Conservation (phyloP, 1,284 basidiomycete genomes). For the Violaceomyces palustris region DNA sequence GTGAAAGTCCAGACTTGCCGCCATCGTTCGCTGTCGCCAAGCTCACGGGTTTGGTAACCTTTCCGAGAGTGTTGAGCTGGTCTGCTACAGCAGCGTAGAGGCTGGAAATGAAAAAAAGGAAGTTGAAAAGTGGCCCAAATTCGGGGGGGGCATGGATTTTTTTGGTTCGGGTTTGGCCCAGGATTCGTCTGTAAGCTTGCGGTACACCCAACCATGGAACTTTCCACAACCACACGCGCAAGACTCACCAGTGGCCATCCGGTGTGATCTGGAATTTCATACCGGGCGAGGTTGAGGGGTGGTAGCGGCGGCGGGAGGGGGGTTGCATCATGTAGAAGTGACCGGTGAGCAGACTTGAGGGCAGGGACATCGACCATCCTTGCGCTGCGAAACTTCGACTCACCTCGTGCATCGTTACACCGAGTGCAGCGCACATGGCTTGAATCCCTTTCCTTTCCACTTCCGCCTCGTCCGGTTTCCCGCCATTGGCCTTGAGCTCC, state of each 20-base stretch:
- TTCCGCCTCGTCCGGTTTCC: conserved; percentile 28
- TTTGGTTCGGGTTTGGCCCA: too few relatives aligned
- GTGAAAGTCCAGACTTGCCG: conserved; percentile 64
- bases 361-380: background rate
- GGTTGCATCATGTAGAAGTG: background rate
- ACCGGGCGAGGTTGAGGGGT: background rate
- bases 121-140: too few relatives aligned
- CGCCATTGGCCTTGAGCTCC: conserved; percentile 31
- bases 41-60: conserved; percentile 1
- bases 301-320: background rate
- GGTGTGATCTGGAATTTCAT: conserved; percentile 67
- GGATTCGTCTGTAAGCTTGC: too few relatives aligned
- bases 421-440: conserved; percentile 31
- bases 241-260: conserved; percentile 75
- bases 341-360: background rate
- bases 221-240: too few relatives aligned
- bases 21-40: conserved; percentile 59
- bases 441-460: conserved; percentile 32
- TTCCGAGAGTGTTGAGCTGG: conserved; percentile 55
- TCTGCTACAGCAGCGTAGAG: conserved; percentile 89
- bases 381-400: background rate
- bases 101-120: conserved; percentile 14
- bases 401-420: conserved; percentile 30
- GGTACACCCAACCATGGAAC: too few relatives aligned
- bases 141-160: too few relatives aligned